phyloP scores from a whole-genome alignment of 345 rosid genomes.

The Pseudoturritis turrita region DNA sequence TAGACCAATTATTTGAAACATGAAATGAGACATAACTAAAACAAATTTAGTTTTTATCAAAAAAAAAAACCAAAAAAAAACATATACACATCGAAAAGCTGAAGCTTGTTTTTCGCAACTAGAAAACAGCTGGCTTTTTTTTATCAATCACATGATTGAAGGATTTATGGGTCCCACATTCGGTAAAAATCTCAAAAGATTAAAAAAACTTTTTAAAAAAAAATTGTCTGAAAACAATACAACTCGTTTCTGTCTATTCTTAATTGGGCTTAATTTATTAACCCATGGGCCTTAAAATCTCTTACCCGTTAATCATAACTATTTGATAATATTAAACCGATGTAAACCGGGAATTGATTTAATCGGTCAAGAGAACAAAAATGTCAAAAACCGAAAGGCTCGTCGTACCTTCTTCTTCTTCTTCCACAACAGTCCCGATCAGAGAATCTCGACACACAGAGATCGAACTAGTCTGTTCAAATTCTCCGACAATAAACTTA shows the following conservation, averaged over 20 bases:
- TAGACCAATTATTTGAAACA: neutral
- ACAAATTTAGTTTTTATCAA: neutral
- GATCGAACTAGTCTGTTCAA: neutral
- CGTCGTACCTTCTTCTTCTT: neutral
- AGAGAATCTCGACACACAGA: neutral
- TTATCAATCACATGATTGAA: conserved; percentile 15
- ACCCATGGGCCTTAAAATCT: neutral
- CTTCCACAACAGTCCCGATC: conserved; percentile 2
- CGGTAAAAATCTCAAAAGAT: neutral
- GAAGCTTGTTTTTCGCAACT: conserved; percentile 13
- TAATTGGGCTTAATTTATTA: neutral
- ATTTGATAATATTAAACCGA: neutral
- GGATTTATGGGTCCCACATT: conserved; percentile 6
- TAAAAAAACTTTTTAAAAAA: neutral
- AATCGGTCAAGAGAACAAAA: neutral
- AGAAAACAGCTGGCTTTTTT: conserved; percentile 14
- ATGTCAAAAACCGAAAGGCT: neutral
- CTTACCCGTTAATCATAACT: neutral
- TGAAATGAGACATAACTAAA: conserved; percentile 8
- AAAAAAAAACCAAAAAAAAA: neutral
- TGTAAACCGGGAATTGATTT: neutral
- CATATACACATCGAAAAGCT: neutral
- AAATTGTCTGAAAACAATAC: neutral
- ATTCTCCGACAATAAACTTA: conserved; percentile 3
- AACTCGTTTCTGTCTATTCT: neutral